Base-by-base conservation (phyloP, 306 rosid genomes). In the Oemleria cerasiformis region DNA sequence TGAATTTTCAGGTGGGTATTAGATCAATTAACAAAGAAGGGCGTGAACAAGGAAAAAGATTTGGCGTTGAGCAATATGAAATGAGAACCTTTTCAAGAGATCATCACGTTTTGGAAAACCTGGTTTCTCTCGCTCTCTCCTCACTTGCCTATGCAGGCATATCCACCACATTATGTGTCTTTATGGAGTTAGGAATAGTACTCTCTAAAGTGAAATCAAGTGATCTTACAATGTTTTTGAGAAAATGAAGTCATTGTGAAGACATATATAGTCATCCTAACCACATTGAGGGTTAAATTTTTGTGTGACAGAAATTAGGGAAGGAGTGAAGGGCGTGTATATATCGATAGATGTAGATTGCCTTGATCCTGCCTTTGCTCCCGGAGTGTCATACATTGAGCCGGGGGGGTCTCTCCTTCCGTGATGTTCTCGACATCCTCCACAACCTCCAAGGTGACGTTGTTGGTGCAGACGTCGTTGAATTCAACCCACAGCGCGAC, bases 331-430 rank as follows among this genome's bases (percentile, higher is more conserved):
- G 77, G 99, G 97, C 3, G 96, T 94, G 42, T 91, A 94, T 19
- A 64, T 94, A 75, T 94, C 99, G n/a, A 77, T 91, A 69, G 99
- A 94, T 38, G 88, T 94, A 34, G 99, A 94, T 77, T 86, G 86
- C 78, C 91, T 94, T 14, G 97, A 94, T 78, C 99, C 97, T 21
- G 99, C 97, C 21, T 91, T 86, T 81, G 99, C 97, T 82, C 97
- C 99, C 0, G 99, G 99, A 78, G 99, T 94, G 70, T 94, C 99
- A 77, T 97, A 94, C 84, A 76, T 91, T 21, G 99, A 94, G 78
- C 96, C 97, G 1, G 97, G 99, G n/a, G 17, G 99, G 97, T 60
- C 95, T 94, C 67, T 87, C 97, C 7, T 94, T 91, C 86, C 96
- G 96, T 0, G 97, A 89, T 65, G 85, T 86, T 50, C 91, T 94